Base-by-base conservation (phyloP, 495 filamentous ascomycete genomes). In the Letharia columbiana region DNA sequence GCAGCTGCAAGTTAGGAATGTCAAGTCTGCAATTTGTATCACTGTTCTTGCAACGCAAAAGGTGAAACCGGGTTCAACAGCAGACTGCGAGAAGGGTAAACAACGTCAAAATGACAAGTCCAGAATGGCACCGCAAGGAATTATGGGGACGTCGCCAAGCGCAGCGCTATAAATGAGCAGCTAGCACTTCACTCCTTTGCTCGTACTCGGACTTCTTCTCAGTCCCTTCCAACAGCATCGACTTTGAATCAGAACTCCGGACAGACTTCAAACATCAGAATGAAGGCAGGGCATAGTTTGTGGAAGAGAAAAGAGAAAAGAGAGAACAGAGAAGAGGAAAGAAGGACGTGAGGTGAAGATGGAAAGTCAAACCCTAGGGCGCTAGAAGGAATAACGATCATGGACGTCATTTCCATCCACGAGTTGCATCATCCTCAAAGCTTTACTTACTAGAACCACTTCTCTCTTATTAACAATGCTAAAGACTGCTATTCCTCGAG, bases 391-490 rank as follows among this genome's bases (percentile, higher is more conserved):
- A 39, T 45, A 20, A 28, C 23, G 2, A 56, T 66, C 64, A 61
- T 61, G 35, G 31, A 66, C 64, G 64, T 66, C 64, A 66, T 66
- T 6, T 17, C 37, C 45, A 62, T 37, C 15, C 33, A 31, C n/a
- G 23, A 35, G 11, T 13, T 39, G 33, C 59, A 44, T 15, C 37
- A 37, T 42, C 2, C 12, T 17, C 44, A 57, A n/a, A 54, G 23
- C 59, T 40, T 37, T 45, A 33, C 15, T 41, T 15, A 28, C 23
- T 28, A 0, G 0, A 4, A 28, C 4, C 37, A 37, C 15, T 33
- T 11, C 33, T 4, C 40, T 20, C 15, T 42, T 28, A 17, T 39
- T 37, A 15, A 61, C 35, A 61, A 66, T 66, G 64, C 59, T 66
- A 37, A 61, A 31, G 18, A 12, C 35, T 9, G 23, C 17, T 12